Evolutionary conservation across 2,329 filamentous ascomycete species (phyloP).

Genomic region (Colletotrichum sp.): DNA sequence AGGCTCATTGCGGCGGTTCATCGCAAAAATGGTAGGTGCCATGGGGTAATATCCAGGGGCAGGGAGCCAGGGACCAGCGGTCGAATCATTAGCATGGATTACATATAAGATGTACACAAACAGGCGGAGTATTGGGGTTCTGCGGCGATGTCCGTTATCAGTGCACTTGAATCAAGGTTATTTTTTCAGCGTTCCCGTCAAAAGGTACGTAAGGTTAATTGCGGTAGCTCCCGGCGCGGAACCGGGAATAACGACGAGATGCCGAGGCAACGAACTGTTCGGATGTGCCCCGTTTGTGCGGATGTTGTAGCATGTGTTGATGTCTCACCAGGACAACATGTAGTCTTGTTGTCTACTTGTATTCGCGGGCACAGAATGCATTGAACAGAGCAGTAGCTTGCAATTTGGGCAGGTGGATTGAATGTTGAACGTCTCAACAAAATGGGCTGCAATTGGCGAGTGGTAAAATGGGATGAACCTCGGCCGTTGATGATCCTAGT

Average conservation of each 20-base stretch:
- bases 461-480: background rate
- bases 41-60: background rate
- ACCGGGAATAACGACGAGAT: background rate
- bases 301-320: accelerated
- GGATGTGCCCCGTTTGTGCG: background rate
- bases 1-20: background rate
- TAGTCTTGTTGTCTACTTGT: background rate
- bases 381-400: background rate
- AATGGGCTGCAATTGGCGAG: background rate
- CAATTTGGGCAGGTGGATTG: background rate
- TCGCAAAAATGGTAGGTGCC: constrained; percentile 9
- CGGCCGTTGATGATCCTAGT: background rate
- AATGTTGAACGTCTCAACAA: background rate
- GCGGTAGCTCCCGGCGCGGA: background rate
- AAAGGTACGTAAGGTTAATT: background rate
- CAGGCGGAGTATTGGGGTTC: background rate
- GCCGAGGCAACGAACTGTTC: background rate
- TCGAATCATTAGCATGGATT: background rate
- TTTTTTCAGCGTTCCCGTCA: background rate
- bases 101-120: background rate
- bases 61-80: background rate
- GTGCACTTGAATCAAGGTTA: background rate
- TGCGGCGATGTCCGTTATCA: background rate
- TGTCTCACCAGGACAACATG: accelerated
- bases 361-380: background rate